Evolutionary conservation across 202 grass and related monocot species (phyloP), one percentile per base, ranked within the genome.

Genomic region (Dendrocalamus latiflorus): DNA sequence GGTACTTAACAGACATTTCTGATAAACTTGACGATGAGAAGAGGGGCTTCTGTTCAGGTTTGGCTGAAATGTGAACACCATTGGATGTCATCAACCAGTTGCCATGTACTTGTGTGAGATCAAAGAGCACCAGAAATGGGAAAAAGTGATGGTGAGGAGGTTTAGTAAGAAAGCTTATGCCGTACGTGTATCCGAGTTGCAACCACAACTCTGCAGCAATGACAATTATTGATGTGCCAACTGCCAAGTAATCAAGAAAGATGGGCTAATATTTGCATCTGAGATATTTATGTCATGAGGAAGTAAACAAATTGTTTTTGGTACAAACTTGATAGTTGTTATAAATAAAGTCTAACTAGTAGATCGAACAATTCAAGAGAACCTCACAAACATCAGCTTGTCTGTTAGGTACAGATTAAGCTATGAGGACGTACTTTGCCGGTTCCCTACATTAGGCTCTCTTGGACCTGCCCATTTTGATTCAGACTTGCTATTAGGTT

Each of bases 291-390:
- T 57, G 58, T 56, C 6, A 39, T 48, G 22, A 43, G 4, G 11
- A 66, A 37, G 20, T 76, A 82, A 42, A 33, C 43, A 76, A 36
- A 18, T n/a, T 63, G 20, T 36, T 47, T 74, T 48, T 17, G 14
- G 30, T 55, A 6, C 5, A 56, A 36, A 51, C 2, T 60, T 44
- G 65, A 64, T 65, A 37, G 22, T 34, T 70, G 1, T 83, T 47
- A 77, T 65, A 83, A 77, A 83, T 39, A 47, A 26, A 65, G 79
- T 72, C 79, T 47, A 71, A 39, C 38, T 71, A 74, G 55, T 82
- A 34, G n/a, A n/a, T n/a, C n/a, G 45, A 70, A 15, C 48, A 14
- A 49, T 53, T 65, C 44, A 9, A 77, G 65, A 36, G 38, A 77
- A 71, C 43, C 42, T 87, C 53, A 15, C 41, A 11, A 68, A 22